phyloP scores from a whole-genome alignment of 2,329 filamentous ascomycete genomes.

The Aspergillus melleus region DNA sequence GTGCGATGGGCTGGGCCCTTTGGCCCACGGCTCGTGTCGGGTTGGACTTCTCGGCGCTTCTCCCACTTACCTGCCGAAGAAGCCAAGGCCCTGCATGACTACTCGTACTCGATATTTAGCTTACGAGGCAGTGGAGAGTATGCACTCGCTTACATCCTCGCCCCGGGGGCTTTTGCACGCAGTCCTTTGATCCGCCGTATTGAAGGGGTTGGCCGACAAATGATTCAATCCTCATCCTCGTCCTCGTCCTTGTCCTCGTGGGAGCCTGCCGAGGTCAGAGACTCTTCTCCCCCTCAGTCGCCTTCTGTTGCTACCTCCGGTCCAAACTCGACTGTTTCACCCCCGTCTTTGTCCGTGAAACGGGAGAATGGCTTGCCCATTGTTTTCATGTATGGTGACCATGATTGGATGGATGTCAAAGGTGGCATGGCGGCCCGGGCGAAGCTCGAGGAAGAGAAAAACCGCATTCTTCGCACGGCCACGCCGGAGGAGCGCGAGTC shows the following conservation, averaged over 20 bases:
- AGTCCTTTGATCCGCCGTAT: constrained; percentile 85
- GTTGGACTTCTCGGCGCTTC: constrained; percentile 92
- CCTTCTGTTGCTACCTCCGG: constrained; percentile 13
- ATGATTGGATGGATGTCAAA: constrained; percentile 97
- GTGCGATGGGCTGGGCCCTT: constrained; percentile 85
- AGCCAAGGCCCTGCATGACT: constrained; percentile 82
- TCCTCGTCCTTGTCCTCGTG: constrained; percentile 12
- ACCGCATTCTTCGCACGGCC: constrained; percentile 60
- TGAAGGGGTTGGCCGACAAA: constrained; percentile 78
- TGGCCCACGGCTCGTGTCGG: constrained; percentile 86
- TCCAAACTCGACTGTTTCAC: constrained; percentile 30
- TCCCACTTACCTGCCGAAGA: constrained; percentile 80
- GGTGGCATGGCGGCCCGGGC: constrained; percentile 79
- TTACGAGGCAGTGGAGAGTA: constrained; percentile 93
- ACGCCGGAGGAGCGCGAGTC: constrained; percentile 64
- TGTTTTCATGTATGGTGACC: constrained; percentile 93
- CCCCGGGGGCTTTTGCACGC: constrained; percentile 88
- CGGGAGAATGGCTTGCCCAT: constrained; percentile 73
- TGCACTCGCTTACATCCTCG: constrained; percentile 85
- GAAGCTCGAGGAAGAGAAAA: constrained; percentile 70
- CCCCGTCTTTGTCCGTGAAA: constrained; percentile 21
- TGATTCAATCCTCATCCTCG: constrained; percentile 32
- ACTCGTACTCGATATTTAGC: constrained; percentile 91
- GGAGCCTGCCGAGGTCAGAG: constrained; percentile 11
- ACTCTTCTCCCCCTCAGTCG: constrained; percentile 14